Evolutionary conservation across 495 filamentous ascomycete genomes (phyloP).

Genomic region (Aspergillus affinis): DNA sequence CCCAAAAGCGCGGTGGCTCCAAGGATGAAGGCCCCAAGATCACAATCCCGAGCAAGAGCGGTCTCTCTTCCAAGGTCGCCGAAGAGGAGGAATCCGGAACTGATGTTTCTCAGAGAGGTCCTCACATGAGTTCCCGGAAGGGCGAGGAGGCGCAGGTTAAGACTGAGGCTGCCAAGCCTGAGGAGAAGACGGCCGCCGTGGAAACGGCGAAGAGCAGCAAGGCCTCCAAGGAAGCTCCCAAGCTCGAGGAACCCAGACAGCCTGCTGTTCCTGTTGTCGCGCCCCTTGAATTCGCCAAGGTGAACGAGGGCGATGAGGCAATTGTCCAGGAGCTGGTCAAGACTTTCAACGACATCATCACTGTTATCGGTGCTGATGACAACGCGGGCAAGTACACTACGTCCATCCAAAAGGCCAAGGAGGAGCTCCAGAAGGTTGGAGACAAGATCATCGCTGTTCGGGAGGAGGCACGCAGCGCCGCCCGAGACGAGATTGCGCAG

Average conservation of each 20-base stretch:
- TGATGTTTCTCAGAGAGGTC: conserved; percentile 45
- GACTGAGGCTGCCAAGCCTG: conserved; percentile 30
- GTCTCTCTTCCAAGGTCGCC: conserved; percentile 77
- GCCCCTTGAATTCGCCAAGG: conserved; percentile 71
- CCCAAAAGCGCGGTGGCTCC: conserved; percentile 45
- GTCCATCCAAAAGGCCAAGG: conserved; percentile 79
- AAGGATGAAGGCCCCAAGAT: conserved; percentile 67
- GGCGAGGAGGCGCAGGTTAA: conserved; percentile 22
- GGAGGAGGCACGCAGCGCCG: conserved; percentile 59
- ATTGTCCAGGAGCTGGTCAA: conserved; percentile 91
- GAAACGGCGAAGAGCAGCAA: conserved; percentile 45
- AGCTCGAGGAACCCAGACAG: conserved; percentile 32
- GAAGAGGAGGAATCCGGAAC: conserved; percentile 50
- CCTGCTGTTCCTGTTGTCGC: conserved; percentile 47
- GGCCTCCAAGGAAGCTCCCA: conserved; percentile 32
- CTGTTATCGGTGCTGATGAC: conserved; percentile 80
- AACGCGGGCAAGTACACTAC: conserved; percentile 69
- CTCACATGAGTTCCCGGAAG: conserved; percentile 47
- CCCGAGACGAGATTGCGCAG: conserved; percentile 71
- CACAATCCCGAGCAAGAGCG: conserved; percentile 81
- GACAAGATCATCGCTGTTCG: conserved; percentile 73
- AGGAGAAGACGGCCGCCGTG: conserved; percentile 36
- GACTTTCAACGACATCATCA: conserved; percentile 93
- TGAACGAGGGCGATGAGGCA: conserved; percentile 74
- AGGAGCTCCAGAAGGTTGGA: conserved; percentile 73